Conservation (phyloP, 176 grass and related monocot genomes). For the Olyra latifolia region DNA sequence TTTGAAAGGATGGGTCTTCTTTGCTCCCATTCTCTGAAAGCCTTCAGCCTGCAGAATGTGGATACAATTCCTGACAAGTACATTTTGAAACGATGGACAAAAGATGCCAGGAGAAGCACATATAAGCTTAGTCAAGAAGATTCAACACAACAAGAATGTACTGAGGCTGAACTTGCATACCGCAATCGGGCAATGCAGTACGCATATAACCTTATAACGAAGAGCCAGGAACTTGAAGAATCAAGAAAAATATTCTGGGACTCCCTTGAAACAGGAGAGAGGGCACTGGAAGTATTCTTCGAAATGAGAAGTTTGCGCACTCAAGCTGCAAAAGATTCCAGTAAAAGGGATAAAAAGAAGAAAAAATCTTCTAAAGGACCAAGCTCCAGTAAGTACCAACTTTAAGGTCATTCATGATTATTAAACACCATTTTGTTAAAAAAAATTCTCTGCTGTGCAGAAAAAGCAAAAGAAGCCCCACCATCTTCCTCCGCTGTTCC, state of each 20-base stretch:
- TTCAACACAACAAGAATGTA: slow-evolving; percentile 60
- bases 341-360: slow-evolving; percentile 59
- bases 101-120: slow-evolving; percentile 74
- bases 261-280: slow-evolving; percentile 75
- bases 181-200: slow-evolving; percentile 70
- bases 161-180: slow-evolving; percentile 74
- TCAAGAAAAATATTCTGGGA: slow-evolving; percentile 87
- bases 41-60: slow-evolving; percentile 77
- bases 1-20: slow-evolving; percentile 82
- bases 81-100: slow-evolving; percentile 82
- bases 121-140: slow-evolving; percentile 68
- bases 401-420: slow-evolving; percentile 28
- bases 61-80: slow-evolving; percentile 78
- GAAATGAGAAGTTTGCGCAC: slow-evolving; percentile 68
- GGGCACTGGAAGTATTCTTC: slow-evolving; percentile 71
- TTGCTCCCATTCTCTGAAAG: slow-evolving; percentile 79
- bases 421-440: slow-evolving; percentile 28
- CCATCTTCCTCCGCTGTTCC: slow-evolving; percentile 41
- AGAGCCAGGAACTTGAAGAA: slow-evolving; percentile 73
- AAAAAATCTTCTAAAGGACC: slow-evolving; percentile 55
- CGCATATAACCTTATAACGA: slow-evolving; percentile 62
- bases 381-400: slow-evolving; percentile 56
- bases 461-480: slow-evolving; percentile 47
- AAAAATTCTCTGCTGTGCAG: slow-evolving; percentile 31
- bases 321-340: slow-evolving; percentile 66